These are phyloP conservation scores for Daldinia sp. DNA, from an alignment of 2,329 filamentous ascomycete genomes.

Conservation along the genomic window DNA sequence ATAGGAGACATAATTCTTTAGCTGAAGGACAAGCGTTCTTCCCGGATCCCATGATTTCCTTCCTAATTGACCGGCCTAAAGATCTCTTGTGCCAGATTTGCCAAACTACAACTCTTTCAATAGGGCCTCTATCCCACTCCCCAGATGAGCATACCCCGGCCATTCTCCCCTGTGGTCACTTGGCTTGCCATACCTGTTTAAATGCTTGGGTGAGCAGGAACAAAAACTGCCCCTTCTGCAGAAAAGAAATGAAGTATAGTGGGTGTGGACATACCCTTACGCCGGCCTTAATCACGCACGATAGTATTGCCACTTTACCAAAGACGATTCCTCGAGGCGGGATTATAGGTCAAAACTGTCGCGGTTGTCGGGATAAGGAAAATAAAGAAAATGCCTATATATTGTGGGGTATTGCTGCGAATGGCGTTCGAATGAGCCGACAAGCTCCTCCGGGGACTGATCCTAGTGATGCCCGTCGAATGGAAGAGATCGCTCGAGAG, in stretches of 20 bases:
- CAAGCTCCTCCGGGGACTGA: background rate
- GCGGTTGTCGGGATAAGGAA: constrained; percentile 30
- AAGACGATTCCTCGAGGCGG: constrained; percentile 52
- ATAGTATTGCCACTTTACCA: constrained; percentile 52
- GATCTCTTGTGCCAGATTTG: constrained; percentile 48
- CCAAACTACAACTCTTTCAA: constrained; percentile 26
- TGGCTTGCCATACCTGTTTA: constrained; percentile 51
- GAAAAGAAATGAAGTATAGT: constrained; percentile 46
- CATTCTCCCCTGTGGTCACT: constrained; percentile 55
- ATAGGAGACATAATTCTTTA: background rate
- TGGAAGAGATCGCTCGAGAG: background rate
- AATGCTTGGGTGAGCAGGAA: constrained; percentile 45
- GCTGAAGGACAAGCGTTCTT: constrained; percentile 40
- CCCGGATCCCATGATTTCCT: constrained; percentile 46
- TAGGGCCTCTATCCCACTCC: constrained; percentile 4
- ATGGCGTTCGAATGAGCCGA: background rate
- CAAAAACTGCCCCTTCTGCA: constrained; percentile 54
- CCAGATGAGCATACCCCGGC: constrained; percentile 31
- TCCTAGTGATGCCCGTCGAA: background rate
- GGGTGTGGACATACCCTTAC: constrained; percentile 50
- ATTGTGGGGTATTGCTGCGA: background rate
- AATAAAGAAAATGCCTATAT: constrained; percentile 14
- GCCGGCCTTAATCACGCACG: constrained; percentile 46
- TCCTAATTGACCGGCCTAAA: constrained; percentile 46
- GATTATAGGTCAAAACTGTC: constrained; percentile 40